These are phyloP conservation scores for Talaromyces rugulosus DNA, from an alignment of 2,329 filamentous ascomycete species.

Conservation along the genomic window DNA sequence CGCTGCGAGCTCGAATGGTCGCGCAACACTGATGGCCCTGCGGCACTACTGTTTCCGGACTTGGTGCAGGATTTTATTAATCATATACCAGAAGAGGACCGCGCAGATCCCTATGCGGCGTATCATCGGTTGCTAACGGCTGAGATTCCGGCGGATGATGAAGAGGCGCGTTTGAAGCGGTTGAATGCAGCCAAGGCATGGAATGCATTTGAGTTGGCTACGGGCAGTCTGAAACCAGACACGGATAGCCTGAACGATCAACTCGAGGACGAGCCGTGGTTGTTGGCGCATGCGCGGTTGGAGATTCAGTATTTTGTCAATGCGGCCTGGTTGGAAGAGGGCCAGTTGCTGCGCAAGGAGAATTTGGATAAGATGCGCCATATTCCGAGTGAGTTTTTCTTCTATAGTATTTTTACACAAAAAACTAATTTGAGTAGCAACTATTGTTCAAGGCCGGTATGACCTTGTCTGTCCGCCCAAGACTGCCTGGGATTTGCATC, in stretches of 20 bases:
- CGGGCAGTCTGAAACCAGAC: slow-evolving; percentile 24
- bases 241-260: slow-evolving; percentile 15
- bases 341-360: slow-evolving; percentile 32
- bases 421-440: neutral
- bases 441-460: neutral
- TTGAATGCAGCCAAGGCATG: slow-evolving; percentile 30
- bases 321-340: slow-evolving; percentile 39
- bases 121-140: slow-evolving; percentile 16
- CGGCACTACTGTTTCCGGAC: neutral
- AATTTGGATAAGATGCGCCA: slow-evolving; percentile 32
- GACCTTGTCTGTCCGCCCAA: neutral
- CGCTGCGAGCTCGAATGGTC: neutral
- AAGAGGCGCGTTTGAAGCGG: slow-evolving; percentile 17
- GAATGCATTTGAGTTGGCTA: slow-evolving; percentile 33
- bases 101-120: neutral
- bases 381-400: slow-evolving; percentile 22
- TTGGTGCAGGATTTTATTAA: neutral
- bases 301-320: slow-evolving; percentile 44
- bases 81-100: neutral
- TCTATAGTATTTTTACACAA: too few species aligned
- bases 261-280: slow-evolving; percentile 28
- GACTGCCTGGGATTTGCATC: slow-evolving; percentile 1
- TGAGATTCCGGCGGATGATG: neutral
- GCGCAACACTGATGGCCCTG: neutral
- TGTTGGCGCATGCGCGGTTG: slow-evolving; percentile 37